Base-by-base conservation (phyloP, 2,329 filamentous ascomycete species). In the Hypoxylon sp. region DNA sequence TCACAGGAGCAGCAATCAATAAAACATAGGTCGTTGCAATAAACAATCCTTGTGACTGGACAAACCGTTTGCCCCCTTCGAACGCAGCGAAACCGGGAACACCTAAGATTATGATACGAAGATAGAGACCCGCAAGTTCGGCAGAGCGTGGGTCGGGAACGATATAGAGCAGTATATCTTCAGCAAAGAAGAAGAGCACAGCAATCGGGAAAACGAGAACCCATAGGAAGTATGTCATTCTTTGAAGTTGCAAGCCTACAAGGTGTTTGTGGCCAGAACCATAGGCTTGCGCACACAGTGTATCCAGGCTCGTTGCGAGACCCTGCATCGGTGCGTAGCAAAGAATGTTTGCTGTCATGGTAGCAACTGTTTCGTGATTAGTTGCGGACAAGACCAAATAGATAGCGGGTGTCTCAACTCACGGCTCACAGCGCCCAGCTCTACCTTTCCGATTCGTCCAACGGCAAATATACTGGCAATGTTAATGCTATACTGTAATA, bases 271-370 rank as follows among this genome's bases (percentile, higher is more conserved):
- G 91, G 0, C 95, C 95, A 0, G 92, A 96, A 2, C 96, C 95
- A 76, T 96, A 98, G 0, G 96, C 95, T 78, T 98, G 95, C 0
- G 95, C 88, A 77, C 95, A 97, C 2, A 98, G 88, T 0, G 95
- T 98, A 79, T 98, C 95, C 37, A 98, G 83, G 69, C 91, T 93
- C 3, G 95, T 98, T 0, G 94, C 91, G 12, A 98, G 84, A n/a
- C 94, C 91, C 75, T 94, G 91, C 75, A 92, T 91, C 14, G 92
- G 88, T 0, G 90, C 91, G 73, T 91, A 90, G 62, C 91, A 92
- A 12, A 87, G 91, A 71, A 96, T 94, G 69, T 89, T 93, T 27
- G 90, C 90, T 1, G 91, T 92, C 92, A 95, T 95, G 73, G 89
- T 89, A 4, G 88, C 89, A 67, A 92, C 79, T 81, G 41, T 21